A percentile compares a stretch with the other conserved stretches of the same genome.
Conservation (phyloP, 139 green algal species). For the Zygnema cylindricum region DNA sequence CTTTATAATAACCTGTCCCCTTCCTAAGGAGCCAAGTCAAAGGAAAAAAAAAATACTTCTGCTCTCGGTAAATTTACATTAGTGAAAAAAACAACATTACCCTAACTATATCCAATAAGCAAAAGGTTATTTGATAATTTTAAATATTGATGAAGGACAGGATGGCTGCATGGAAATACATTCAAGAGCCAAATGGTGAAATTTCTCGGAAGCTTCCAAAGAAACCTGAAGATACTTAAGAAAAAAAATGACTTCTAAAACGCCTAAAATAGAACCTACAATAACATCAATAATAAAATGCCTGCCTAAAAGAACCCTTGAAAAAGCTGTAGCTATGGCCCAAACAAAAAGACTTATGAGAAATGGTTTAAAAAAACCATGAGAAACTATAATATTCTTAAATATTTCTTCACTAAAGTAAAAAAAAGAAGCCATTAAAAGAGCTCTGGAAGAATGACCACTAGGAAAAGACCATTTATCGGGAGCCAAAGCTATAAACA, state of each 20-base stretch:
- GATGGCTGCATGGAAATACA: neutral
- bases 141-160: neutral
- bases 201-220: neutral
- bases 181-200: neutral
- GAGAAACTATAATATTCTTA: neutral
- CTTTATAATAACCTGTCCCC: too few relatives aligned
- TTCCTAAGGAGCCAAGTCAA: too few relatives aligned
- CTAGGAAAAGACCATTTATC: conserved; percentile 53
- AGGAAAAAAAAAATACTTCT: too few relatives aligned
- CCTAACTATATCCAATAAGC: too few relatives aligned
- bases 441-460: conserved; percentile 35
- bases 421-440: conserved; percentile 31
- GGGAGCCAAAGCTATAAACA: conserved; percentile 27
- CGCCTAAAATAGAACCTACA: conserved; percentile 30
- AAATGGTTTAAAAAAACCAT: neutral
- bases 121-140: too few relatives aligned
- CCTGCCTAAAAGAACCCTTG: conserved; percentile 30
- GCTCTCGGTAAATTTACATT: too few relatives aligned
- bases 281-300: conserved; percentile 44
- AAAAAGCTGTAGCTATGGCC: conserved; percentile 13
- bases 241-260: conserved; percentile 22
- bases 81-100: too few relatives aligned
- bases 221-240: neutral
- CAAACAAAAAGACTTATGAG: conserved; percentile 23
- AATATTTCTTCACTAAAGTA: neutral